Conservation (phyloP, 1,284 basidiomycete species). For the Apiotrichum porosum region DNA sequence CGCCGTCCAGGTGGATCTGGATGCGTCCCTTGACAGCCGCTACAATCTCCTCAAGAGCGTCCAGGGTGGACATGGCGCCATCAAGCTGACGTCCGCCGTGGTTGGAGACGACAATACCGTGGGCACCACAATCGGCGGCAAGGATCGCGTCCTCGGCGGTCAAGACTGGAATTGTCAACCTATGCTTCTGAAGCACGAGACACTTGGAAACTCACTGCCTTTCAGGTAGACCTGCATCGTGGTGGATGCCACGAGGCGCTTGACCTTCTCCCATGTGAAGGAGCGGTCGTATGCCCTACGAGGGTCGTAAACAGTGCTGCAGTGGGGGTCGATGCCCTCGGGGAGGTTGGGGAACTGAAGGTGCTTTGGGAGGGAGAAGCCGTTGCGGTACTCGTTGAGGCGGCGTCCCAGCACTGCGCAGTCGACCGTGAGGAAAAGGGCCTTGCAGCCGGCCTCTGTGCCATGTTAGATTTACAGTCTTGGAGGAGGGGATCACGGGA, state of each 20-base stretch:
- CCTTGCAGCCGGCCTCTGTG: constrained; percentile 22
- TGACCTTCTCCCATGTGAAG: constrained; percentile 17
- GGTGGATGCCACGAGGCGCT: neutral
- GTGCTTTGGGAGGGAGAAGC: constrained; percentile 12
- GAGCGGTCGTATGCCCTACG: constrained; percentile 11
- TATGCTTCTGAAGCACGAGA: too few relatives aligned
- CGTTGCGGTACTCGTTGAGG: constrained; percentile 22
- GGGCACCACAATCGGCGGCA: constrained; percentile 27
- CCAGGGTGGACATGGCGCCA: constrained; percentile 23
- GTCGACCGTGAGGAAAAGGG: constrained; percentile 30
- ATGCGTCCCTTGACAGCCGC: constrained; percentile 26
- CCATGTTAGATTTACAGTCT: constrained; percentile 11
- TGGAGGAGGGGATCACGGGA: too few relatives aligned
- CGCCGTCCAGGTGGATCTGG: constrained; percentile 35
- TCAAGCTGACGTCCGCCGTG: constrained; percentile 41
- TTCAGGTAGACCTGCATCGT: constrained; percentile 19
- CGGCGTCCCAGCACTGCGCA: constrained; percentile 23
- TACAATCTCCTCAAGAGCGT: constrained; percentile 26
- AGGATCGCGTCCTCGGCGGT: constrained; percentile 28
- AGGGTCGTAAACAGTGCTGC: constrained; percentile 9
- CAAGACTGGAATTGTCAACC: constrained; percentile 12
- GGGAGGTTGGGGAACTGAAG: constrained; percentile 19
- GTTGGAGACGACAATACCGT: constrained; percentile 32
- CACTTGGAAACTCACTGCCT: constrained; percentile 14
- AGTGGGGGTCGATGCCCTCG: constrained; percentile 10